phyloP scores from a whole-genome alignment of 495 filamentous ascomycete species.

The Tetracladium marchalianum region DNA sequence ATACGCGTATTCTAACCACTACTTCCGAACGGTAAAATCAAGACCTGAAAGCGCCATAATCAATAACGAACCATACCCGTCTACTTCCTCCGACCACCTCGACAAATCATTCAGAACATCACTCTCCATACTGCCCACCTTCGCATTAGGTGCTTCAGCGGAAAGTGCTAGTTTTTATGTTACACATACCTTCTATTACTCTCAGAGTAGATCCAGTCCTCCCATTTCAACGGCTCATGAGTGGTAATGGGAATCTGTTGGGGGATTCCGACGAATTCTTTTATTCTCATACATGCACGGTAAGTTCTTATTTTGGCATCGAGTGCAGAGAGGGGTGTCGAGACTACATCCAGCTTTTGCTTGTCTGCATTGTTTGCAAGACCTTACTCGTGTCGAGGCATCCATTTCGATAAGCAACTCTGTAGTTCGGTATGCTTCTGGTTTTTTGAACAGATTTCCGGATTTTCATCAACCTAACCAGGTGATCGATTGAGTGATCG shows the following conservation, averaged over 20 bases:
- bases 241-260: background rate
- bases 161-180: too few relatives aligned
- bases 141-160: background rate
- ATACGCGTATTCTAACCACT: too few relatives aligned
- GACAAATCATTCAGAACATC: background rate
- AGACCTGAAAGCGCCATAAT: background rate
- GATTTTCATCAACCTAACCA: slow-evolving; percentile 18
- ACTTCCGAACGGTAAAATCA: too few relatives aligned
- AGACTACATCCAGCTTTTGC: slow-evolving; percentile 10
- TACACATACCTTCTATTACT: slow-evolving; percentile 4
- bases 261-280: background rate
- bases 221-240: background rate
- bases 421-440: slow-evolving; percentile 29
- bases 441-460: slow-evolving; percentile 17
- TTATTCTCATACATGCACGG: slow-evolving; percentile 1
- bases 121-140: background rate
- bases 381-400: slow-evolving; percentile 3
- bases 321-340: background rate
- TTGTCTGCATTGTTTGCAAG: slow-evolving; percentile 3
- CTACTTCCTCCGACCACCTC: background rate
- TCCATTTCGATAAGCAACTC: slow-evolving; percentile 5
- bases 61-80: background rate
- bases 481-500: slow-evolving; percentile 3
- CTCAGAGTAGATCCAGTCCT: slow-evolving; percentile 7
- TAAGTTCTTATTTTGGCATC: background rate